phyloP scores from a whole-genome alignment of 2,329 filamentous ascomycete species.

The Calonectria pseudoreteaudii region DNA sequence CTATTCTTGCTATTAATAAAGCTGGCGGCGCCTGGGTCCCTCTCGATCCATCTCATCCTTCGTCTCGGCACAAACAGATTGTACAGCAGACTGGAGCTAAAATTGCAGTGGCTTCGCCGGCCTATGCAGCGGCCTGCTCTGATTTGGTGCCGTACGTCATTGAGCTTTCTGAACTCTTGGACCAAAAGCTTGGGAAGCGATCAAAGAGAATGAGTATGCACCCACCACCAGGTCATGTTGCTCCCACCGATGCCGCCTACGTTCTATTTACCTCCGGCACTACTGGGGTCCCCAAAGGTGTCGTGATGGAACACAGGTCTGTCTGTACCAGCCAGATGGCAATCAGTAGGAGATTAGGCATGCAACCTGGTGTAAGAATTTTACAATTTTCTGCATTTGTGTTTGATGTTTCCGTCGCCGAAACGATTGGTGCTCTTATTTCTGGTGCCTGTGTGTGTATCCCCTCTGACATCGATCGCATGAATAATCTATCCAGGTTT shows the following conservation, averaged over 20 bases:
- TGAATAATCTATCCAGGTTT: background rate
- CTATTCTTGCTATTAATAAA: background rate
- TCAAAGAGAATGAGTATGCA: background rate
- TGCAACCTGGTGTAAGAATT: background rate
- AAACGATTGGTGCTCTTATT: background rate
- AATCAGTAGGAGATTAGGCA: background rate
- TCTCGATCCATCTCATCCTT: background rate
- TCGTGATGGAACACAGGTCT: background rate
- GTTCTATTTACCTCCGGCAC: background rate
- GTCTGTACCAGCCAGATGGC: slow-evolving; percentile 2
- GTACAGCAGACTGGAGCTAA: background rate
- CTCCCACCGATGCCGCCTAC: background rate
- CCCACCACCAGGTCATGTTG: background rate
- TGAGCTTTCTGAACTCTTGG: background rate
- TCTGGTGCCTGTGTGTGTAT: slow-evolving; percentile 2
- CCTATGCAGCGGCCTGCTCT: background rate
- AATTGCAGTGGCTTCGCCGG: background rate
- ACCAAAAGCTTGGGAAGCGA: background rate
- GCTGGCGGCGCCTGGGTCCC: background rate
- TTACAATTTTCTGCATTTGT: slow-evolving; percentile 11
- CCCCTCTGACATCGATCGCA: background rate
- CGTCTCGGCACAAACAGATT: background rate
- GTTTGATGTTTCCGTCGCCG: background rate
- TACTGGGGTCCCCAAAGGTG: background rate
- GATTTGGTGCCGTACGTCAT: background rate